Conservation (phyloP, 2,329 filamentous ascomycete species). For the Incumbomyces lentus region DNA sequence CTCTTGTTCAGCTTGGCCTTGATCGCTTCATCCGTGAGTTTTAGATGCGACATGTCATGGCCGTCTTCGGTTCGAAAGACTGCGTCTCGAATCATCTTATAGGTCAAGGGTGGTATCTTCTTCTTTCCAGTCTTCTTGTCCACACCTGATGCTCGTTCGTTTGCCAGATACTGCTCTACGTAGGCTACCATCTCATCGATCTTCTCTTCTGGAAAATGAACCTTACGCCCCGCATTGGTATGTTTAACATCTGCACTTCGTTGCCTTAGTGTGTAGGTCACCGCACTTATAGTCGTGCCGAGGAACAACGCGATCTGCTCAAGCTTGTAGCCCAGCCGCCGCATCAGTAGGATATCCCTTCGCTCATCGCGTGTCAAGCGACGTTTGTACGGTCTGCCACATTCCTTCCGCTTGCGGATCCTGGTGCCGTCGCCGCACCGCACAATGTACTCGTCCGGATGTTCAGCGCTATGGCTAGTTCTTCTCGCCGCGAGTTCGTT, state of each 20-base stretch:
- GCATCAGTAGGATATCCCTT: constrained; percentile 19
- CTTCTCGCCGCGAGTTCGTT: background rate
- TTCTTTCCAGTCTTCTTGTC: constrained; percentile 6
- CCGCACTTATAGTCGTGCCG: constrained; percentile 13
- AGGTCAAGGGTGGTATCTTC: constrained; percentile 3
- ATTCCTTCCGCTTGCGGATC: background rate
- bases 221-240: background rate
- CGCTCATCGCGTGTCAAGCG: constrained; percentile 18
- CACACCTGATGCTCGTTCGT: background rate
- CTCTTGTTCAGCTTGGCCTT: constrained; percentile 2
- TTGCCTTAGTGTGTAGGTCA: constrained; percentile 13
- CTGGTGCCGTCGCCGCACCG: background rate
- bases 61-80: constrained; percentile 3
- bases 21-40: constrained; percentile 5
- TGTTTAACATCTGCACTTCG: background rate
- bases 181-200: background rate
- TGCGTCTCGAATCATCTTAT: constrained; percentile 2
- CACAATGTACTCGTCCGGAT: background rate
- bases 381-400: background rate
- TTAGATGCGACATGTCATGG: background rate
- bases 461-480: background rate
- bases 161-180: constrained; percentile 2
- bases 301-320: constrained; percentile 15
- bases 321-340: constrained; percentile 16
- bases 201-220: background rate